phyloP scores from a whole-genome alignment of 1,284 basidiomycete species.

The Ceratobasidium sp. region DNA sequence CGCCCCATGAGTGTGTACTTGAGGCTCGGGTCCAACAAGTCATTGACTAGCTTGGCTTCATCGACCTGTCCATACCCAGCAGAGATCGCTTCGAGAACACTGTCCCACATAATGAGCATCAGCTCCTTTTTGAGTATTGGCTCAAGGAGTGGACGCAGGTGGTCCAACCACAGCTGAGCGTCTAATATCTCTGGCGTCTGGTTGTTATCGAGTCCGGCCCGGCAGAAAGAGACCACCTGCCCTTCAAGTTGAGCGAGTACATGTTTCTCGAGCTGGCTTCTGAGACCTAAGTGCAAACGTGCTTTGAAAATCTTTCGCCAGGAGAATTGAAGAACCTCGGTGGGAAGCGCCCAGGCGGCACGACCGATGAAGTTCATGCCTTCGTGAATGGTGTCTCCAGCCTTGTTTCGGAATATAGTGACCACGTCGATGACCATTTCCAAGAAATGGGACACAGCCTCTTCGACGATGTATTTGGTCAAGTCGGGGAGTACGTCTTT shows the following conservation, averaged over 20 bases:
- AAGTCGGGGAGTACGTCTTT: background rate
- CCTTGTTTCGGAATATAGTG: background rate
- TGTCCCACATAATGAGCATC: background rate
- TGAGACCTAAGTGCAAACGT: background rate
- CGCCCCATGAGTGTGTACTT: conserved; percentile 8
- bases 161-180: conserved; percentile 3
- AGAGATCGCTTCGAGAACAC: conserved; percentile 4
- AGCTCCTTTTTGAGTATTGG: background rate
- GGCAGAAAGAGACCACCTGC: background rate
- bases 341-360: background rate
- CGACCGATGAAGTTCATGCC: background rate
- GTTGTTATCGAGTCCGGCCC: background rate
- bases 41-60: background rate
- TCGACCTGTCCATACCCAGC: background rate
- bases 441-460: background rate
- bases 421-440: background rate
- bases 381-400: background rate
- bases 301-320: background rate
- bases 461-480: background rate
- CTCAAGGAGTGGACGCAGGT: background rate
- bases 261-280: background rate
- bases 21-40: background rate
- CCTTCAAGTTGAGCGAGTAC: background rate
- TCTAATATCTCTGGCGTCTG: background rate
- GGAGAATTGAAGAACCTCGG: background rate